Base-by-base conservation (phyloP, 208 protist genomes). In the Crithidia thermophila region DNA sequence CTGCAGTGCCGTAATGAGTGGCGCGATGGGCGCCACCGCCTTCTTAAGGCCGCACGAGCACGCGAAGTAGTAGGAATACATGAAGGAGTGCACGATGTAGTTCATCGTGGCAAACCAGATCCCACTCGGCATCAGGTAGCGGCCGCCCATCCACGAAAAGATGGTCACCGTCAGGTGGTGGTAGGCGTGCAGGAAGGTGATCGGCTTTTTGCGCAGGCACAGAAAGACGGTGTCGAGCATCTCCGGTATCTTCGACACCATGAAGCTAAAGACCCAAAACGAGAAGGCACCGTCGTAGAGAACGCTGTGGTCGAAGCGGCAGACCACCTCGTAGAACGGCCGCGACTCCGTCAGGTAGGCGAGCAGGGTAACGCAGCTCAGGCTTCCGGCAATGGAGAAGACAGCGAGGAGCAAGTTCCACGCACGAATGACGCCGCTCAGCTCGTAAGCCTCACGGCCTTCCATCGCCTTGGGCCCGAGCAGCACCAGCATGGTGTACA, bases 61-160 rank as follows among this genome's bases (percentile, higher is more conserved):
- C 20, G 88, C 6, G 34, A 85, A 86, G 75, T 96, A 97, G 68
- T 97, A 97, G 1, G 69, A 73, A 64, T 97, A 97, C 93, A 97
- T 97, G 78, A 97, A 72, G 13, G 85, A 73, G 69, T 98, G 93
- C 16, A 97, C 87, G 14, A 75, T 65, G 63, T 92, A 90, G 70
- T 97, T 97, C 91, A 97, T 94, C 10, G 80, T 75, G 21, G 81
- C 79, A 60, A 97, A 98, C 67, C 77, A 82, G 33, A 94, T 61
- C 20, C 87, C 86, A 51, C 72, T 76, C 20, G 73, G 76, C 36
- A 90, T 58, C 0, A 79, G 59, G 23, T 52, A 25, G 7, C 72
- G 59, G 14, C 78, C 90, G 0, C 88, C 88, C 49, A 85, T 66
- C 90, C 89, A 97, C 42, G 79, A 96, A 66, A 91, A 97, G 31